Percentiles rank a stretch among this genome's conserved stretches.
These are phyloP conservation scores for Pseudisothecium myosuroides DNA, from an alignment of 225 moss, liverwort and hornwort species.

Conservation along the genomic window DNA sequence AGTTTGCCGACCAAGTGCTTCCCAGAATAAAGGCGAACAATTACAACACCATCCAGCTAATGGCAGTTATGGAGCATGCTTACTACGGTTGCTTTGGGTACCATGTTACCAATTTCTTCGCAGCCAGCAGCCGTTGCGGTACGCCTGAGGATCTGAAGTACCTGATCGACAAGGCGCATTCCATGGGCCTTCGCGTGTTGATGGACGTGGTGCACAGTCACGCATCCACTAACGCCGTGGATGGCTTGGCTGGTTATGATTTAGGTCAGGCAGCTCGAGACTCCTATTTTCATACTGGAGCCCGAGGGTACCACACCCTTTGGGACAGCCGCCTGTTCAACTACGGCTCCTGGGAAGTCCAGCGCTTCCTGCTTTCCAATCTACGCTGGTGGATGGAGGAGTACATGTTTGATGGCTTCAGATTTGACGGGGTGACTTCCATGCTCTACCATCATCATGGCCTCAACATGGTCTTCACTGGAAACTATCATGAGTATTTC, in stretches of 20 bases:
- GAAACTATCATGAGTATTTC: conserved; percentile 80
- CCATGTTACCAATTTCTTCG: conserved; percentile 93
- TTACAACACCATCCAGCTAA: conserved; percentile 88
- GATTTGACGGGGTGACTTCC: conserved; percentile 94
- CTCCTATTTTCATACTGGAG: conserved; percentile 71
- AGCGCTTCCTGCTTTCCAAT: conserved; percentile 85
- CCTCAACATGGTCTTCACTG: conserved; percentile 78
- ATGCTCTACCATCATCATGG: conserved; percentile 97
- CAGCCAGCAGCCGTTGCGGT: conserved; percentile 85
- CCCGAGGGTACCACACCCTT: conserved; percentile 70
- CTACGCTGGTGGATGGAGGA: conserved; percentile 94
- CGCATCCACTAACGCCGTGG: conserved; percentile 75
- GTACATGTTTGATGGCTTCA: conserved; percentile 82
- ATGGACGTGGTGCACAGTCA: conserved; percentile 97
- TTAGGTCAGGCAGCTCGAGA: conserved; percentile 48
- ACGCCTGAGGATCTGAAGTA: conserved; percentile 93
- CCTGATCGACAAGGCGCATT: conserved; percentile 83
- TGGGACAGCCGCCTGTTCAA: conserved; percentile 95
- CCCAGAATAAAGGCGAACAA: conserved; percentile 85
- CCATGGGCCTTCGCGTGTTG: conserved; percentile 69
- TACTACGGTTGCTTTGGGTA: conserved; percentile 96
- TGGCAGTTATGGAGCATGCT: conserved; percentile 92
- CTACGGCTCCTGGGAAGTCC: conserved; percentile 86
- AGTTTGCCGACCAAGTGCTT: conserved; percentile 79
- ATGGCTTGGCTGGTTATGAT: conserved; percentile 85